Evolutionary conservation across 108 stramenopile species (phyloP), one percentile per base, ranked within the genome.

Genomic region (Craspedostauros australis): DNA sequence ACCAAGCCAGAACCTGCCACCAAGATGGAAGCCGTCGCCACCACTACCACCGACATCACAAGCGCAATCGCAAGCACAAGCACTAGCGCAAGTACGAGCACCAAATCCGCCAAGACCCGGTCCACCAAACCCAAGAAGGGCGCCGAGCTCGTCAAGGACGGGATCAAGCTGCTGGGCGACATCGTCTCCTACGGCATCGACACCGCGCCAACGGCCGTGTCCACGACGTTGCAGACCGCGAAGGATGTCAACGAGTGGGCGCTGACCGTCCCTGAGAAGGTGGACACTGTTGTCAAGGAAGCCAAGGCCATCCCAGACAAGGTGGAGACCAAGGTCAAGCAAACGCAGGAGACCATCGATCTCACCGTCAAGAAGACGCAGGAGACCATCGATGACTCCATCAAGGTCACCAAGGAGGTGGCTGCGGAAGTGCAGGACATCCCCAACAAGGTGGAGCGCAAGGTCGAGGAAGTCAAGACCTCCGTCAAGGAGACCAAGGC

Each of bases 311-410:
- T 68, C 27, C 59, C 41, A 16, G 29, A 29, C 14, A 48, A 41
- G 5, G 46, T 57, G 1, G 31, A 65, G 32, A 14, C 38, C 16
- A 45, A 40, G 8, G 46, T 46, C 14, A 43, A 58, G 20, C 41
- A 43, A 22, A 53, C 55, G 16, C 25, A 53, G 27, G n/a, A 60
- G 20, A 25, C 41, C 11, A 30, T 62, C 16, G 28, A 56, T 20
- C 41, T 37, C 4, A 31, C 40, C 5, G 51, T 61, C 5, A 62
- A 70, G 38, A 46, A 33, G 5, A 47, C 62, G n/a, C 23, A 42
- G 28, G 11, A 58, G 24, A 27, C 38, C 19, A 26, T 66, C n/a
- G 33, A 55, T n/a, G 48, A 57, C 1, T 34, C 2, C 37, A 39
- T 41, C 39, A 36, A 11, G 34, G 34, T 11, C 11, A 12, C 12